These are phyloP conservation scores for Epichloe brachyelytri DNA, from an alignment of 2,329 filamentous ascomycete species.

Conservation along the genomic window DNA sequence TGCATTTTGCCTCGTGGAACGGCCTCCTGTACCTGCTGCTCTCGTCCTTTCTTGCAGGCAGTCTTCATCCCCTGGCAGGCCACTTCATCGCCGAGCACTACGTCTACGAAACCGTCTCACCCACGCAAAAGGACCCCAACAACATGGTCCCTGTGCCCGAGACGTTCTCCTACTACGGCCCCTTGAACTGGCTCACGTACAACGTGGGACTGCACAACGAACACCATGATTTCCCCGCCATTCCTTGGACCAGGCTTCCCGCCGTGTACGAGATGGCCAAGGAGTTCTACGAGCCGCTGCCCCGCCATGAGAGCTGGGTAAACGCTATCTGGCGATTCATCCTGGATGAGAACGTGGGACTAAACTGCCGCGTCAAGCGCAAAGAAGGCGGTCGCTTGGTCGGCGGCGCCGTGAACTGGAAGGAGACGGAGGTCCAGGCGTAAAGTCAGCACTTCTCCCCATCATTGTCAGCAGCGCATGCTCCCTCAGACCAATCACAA, in stretches of 20 bases:
- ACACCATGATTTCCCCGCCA: slow-evolving; percentile 95
- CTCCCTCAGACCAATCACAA: not conserved
- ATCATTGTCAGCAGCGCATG: no score
- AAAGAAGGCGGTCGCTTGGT: slow-evolving; percentile 59
- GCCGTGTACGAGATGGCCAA: slow-evolving; percentile 64
- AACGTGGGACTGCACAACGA: slow-evolving; percentile 98
- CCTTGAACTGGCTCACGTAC: slow-evolving; percentile 84
- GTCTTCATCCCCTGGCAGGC: slow-evolving; percentile 83
- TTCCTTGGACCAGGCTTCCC: slow-evolving; percentile 84
- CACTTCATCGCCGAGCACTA: slow-evolving; percentile 99
- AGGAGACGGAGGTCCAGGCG: slow-evolving; percentile 55
- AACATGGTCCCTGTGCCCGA: slow-evolving; percentile 64
- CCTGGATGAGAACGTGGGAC: slow-evolving; percentile 73
- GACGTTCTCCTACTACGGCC: slow-evolving; percentile 94
- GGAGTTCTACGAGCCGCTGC: slow-evolving; percentile 86
- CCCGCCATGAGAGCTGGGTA: slow-evolving; percentile 79
- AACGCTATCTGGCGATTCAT: slow-evolving; percentile 95
- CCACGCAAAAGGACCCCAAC: slow-evolving; percentile 40
- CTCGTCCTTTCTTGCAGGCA: slow-evolving; percentile 86
- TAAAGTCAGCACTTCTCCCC: slow-evolving; percentile 18
- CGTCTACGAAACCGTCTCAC: slow-evolving; percentile 55
- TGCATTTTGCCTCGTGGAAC: slow-evolving; percentile 45
- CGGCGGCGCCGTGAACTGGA: slow-evolving; percentile 44
- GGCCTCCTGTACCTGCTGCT: slow-evolving; percentile 73
- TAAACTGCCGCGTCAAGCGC: slow-evolving; percentile 88